Base-by-base conservation (phyloP, 768 basidiomycete species). In the Dentipellis fragilis region DNA sequence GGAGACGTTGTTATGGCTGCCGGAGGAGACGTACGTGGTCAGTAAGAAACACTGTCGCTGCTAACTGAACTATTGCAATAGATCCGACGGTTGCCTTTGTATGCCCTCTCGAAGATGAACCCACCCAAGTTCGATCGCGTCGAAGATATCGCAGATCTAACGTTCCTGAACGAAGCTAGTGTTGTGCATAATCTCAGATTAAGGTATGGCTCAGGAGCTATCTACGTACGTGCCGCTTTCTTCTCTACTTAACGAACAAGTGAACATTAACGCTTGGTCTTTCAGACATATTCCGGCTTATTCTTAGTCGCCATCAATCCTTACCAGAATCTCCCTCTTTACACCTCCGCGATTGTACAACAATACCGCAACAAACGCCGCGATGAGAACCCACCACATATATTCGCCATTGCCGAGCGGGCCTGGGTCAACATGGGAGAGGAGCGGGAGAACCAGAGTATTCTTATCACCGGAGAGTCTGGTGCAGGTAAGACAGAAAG, bases 401-500 rank as follows among this genome's bases (percentile, higher is more conserved):
- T 97, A 52, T 99, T 93, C 65, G 93, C 96, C 8, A 91, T 98
- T 40, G 93, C 96, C 0, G 96, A 99, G 68, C 80, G 92, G 37
- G 96, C 96, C 35, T 98, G 96, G 96, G 82, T 94, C 54, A 95
- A 92, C 69, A 98, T 99, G 90, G 88, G 93, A 11, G 93, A 94
- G 57, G 93, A 97, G 69, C 79, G 92, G 52, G 95, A 98, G 71
- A 93, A 93, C 62, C 96, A 99, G 71, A 95, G 93, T 66, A 94
- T 99, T 56, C 79, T 99, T 34, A 97, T 99, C 71, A 99, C 96
- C 90, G 96, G 96, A 45, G 96, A 99, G 76, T 98, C 96, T 8
- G 96, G 96, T 37, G 96, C 96, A 3, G 96, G 96, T 46, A 99
- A 98, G 76, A 99, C 96, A 2, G 96, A 98, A 68, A 98, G 95